Evolutionary conservation across 306 rosid species (phyloP).

Genomic region (Sphenostylis stenocarpa): DNA sequence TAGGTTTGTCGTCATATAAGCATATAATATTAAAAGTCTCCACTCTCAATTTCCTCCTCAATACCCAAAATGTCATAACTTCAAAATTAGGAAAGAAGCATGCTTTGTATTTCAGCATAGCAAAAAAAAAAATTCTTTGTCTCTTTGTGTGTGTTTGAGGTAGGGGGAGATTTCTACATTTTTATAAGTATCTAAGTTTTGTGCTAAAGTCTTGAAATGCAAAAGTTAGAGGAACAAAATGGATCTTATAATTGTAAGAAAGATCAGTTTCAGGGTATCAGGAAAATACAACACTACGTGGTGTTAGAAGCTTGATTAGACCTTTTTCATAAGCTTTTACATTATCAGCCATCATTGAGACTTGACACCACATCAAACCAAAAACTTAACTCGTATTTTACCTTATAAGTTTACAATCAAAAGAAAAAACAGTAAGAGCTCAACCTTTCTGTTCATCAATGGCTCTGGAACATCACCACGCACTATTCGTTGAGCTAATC

Average conservation of each 20-base stretch:
- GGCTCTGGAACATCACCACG: conserved; percentile 99
- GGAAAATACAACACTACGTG: not conserved
- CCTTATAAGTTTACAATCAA: conserved; percentile 19
- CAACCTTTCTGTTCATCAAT: conserved; percentile 82
- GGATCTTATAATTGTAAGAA: not conserved
- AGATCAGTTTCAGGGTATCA: not conserved
- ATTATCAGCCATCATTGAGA: conserved; percentile 11
- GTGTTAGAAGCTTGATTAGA: conserved; percentile 18
- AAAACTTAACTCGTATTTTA: not conserved
- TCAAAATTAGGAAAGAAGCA: not conserved
- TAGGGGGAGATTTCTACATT: not conserved
- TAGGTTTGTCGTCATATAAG: not conserved
- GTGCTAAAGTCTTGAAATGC: not conserved
- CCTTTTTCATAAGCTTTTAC: conserved; percentile 1
- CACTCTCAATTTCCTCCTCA: not conserved
- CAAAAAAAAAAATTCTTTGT: not conserved
- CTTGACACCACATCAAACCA: not conserved
- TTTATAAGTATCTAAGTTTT: not conserved
- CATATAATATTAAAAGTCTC: not conserved
- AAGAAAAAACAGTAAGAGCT: conserved; percentile 7
- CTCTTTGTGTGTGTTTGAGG: not conserved
- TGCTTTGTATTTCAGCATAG: not conserved
- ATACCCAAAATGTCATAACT: not conserved
- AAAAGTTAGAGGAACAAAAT: not conserved
- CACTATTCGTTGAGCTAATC: conserved; percentile 96